Evolutionary conservation across 73 alveolate species (phyloP).

Genomic region (Tetrahymena malaccensis): DNA sequence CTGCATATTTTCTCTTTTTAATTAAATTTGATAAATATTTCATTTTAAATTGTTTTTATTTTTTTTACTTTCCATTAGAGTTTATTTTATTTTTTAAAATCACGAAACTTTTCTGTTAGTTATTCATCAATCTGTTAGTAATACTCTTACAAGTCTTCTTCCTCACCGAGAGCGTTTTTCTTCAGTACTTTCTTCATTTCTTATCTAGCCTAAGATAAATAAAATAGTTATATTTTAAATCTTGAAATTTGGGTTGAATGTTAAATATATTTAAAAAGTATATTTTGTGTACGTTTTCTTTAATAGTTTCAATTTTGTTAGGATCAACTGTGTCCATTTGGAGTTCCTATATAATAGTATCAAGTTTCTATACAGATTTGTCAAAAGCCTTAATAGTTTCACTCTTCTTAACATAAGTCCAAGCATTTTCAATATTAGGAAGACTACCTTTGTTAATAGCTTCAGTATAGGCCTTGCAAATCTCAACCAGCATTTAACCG

Average conservation of each 20-base stretch:
- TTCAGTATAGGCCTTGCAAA: not conserved
- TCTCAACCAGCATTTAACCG: constrained; percentile 42
- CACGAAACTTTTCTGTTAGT: constrained; percentile 19
- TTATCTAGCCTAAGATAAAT: not conserved
- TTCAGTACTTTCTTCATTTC: constrained; percentile 9
- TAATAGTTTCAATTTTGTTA: not conserved
- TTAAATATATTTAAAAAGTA: not conserved
- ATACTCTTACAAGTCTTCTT: constrained; percentile 20
- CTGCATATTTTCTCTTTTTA: constrained; percentile 1
- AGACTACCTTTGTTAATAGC: constrained; percentile 78
- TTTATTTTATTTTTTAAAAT: constrained; percentile 17
- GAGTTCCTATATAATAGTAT: not conserved
- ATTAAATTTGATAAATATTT: not conserved
- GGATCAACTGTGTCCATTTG: not conserved
- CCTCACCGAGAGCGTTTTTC: constrained; percentile 30
- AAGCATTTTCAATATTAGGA: constrained; percentile 85
- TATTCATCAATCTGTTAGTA: not conserved
- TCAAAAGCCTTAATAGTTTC: not conserved
- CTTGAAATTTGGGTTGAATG: not conserved
- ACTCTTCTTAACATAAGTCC: constrained; percentile 46
- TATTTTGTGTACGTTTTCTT: not conserved
- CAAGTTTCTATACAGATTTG: not conserved
- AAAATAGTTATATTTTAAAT: not conserved
- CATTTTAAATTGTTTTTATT: too few relatives aligned
- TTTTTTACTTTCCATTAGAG: not conserved